Conservation (phyloP, 495 filamentous ascomycete genomes). For the Bathelium albidoporum region DNA sequence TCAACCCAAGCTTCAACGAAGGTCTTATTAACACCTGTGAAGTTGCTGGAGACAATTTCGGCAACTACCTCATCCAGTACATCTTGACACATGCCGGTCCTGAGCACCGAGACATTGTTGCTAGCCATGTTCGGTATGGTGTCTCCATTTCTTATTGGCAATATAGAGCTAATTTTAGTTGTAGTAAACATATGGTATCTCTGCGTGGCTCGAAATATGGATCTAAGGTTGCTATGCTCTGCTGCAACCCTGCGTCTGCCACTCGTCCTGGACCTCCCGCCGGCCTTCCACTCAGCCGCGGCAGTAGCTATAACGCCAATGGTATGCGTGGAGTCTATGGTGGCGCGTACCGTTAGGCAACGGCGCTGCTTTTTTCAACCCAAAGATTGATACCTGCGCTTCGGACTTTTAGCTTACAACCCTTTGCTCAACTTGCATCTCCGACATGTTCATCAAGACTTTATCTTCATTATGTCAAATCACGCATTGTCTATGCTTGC, state of each 20-base stretch:
- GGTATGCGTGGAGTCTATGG: constrained; percentile 23
- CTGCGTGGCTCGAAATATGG: constrained; percentile 97
- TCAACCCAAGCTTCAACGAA: neutral
- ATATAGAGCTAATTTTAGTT: neutral
- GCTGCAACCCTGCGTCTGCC: constrained; percentile 80
- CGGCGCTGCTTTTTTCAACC: neutral
- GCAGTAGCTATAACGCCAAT: constrained; percentile 44
- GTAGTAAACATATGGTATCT: constrained; percentile 95
- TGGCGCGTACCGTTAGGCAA: constrained; percentile 40
- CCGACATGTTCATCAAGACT: neutral
- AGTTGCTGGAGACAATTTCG: constrained; percentile 96
- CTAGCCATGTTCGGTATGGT: constrained; percentile 69
- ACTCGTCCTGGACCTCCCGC: constrained; percentile 78
- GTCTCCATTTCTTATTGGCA: neutral
- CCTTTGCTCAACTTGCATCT: neutral
- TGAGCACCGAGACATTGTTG: constrained; percentile 86
- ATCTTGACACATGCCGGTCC: constrained; percentile 77
- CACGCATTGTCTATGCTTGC: constrained; percentile 2
- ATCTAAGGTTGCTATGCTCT: constrained; percentile 95
- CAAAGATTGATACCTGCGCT: neutral
- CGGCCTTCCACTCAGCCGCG: constrained; percentile 51
- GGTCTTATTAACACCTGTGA: constrained; percentile 24
- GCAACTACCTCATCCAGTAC: constrained; percentile 96
- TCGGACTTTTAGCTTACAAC: neutral
- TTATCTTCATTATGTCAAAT: neutral